These are phyloP conservation scores for Lachnellula suecica DNA, from an alignment of 2,329 filamentous ascomycete genomes.

Conservation along the genomic window DNA sequence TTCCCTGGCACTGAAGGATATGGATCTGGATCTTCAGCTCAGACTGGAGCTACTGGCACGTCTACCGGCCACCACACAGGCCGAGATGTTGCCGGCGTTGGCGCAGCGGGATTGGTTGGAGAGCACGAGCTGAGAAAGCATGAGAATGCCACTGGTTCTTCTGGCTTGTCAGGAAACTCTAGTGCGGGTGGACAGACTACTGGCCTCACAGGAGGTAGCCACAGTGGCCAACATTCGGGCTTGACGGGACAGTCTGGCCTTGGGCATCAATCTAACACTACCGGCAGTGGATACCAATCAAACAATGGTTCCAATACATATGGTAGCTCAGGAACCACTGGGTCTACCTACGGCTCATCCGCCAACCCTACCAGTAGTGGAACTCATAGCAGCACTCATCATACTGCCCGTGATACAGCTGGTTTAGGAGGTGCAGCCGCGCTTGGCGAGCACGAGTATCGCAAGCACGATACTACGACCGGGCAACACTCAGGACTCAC, in stretches of 20 bases:
- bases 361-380: too few relatives aligned
- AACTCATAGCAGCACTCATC: too few relatives aligned
- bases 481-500: not conserved
- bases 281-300: too few relatives aligned
- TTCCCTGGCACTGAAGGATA: conserved; percentile 10
- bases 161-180: too few relatives aligned
- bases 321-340: too few relatives aligned
- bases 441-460: not conserved
- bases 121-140: not conserved
- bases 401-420: not conserved
- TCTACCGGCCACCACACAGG: not conserved
- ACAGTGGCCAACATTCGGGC: too few relatives aligned
- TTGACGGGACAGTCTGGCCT: too few relatives aligned
- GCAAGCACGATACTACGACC: conserved; percentile 1
- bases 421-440: not conserved
- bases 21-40: not conserved
- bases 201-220: not conserved
- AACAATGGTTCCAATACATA: too few relatives aligned
- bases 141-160: conserved; percentile 5
- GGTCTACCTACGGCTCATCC: too few relatives aligned
- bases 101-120: conserved; percentile 1
- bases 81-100: not conserved
- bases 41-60: conserved; percentile 1
- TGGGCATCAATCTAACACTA: too few relatives aligned
- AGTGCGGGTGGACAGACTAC: not conserved